Evolutionary conservation across 129 eudicot species (phyloP).

Genomic region (Arctium lappa): DNA sequence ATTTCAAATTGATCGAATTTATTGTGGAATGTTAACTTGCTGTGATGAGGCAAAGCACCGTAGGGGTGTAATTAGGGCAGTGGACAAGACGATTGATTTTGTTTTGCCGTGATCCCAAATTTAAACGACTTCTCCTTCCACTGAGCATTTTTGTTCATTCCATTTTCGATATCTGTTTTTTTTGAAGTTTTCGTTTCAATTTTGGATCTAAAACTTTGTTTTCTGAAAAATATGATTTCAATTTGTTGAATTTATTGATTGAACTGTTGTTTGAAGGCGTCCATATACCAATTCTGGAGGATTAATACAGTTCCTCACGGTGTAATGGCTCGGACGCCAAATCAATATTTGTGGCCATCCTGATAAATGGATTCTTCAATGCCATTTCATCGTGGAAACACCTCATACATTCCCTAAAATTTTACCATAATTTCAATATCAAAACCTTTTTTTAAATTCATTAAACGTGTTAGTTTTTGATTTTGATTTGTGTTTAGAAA

Average conservation of each 20-base stretch:
- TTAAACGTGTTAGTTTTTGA: too few relatives aligned
- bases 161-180: background rate
- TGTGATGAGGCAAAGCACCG: slow-evolving; percentile 35
- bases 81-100: slow-evolving; percentile 16
- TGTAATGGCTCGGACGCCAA: slow-evolving; percentile 57
- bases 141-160: slow-evolving; percentile 32
- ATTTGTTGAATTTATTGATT: background rate
- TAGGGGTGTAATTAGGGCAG: slow-evolving; percentile 40
- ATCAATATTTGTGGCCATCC: slow-evolving; percentile 28
- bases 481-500: too few relatives aligned
- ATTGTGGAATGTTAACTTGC: background rate
- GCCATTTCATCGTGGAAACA: slow-evolving; percentile 61
- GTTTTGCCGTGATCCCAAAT: slow-evolving; percentile 43
- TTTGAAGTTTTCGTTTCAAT: background rate
- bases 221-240: background rate
- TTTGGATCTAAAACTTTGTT: background rate
- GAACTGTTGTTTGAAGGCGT: slow-evolving; percentile 14
- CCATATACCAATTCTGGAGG: slow-evolving; percentile 58
- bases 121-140: slow-evolving; percentile 64
- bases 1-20: background rate
- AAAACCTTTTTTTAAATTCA: too few relatives aligned
- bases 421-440: too few relatives aligned
- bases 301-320: slow-evolving; percentile 33
- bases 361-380: slow-evolving; percentile 33
- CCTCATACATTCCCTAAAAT: slow-evolving; percentile 34